Base-by-base conservation (phyloP, 2,329 filamentous ascomycete genomes). In the Colletotrichum sp. region DNA sequence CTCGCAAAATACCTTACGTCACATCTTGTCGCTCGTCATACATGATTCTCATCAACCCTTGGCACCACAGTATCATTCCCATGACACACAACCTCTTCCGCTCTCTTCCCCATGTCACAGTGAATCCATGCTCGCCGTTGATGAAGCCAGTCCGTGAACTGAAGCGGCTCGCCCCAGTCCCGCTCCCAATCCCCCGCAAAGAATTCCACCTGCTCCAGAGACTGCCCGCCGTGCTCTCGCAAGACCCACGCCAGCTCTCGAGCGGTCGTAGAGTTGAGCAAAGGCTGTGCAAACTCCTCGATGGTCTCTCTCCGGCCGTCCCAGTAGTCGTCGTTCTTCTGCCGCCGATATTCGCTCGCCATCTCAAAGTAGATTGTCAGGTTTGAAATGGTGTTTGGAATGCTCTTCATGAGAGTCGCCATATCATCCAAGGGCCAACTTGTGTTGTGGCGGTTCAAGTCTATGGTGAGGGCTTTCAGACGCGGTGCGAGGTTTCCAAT, bases 11-110 rank as follows among this genome's bases (percentile, higher is more conserved):
- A 7, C n/a, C n/a, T 52, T 7, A 3, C 10, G 12, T n/a, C 44
- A 52, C n/a, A 21, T 12, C 7, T 13, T 13, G n/a, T 49, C 2
- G 9, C n/a, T 21, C 44, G 0, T 49, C n/a, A 49, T n/a, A 49
- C n/a, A 49, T 21, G 4, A n/a, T 4, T 24, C 3, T n/a, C 1
- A 4, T 59, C 21, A 59, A 10, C 36, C 3, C 21, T 34, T 0
- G 62, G 15, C 7, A 64, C 21, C 8, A 7, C 4, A 21, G 62
- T 44, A 1, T 64, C 34, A 8, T 39, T 44, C 2, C 34, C 30
- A 15, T 7, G 34, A 26, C 62, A 26, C 16, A n/a, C 18, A 21
- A 64, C 1, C 24, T 39, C 62, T 15, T n/a, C n/a, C 15, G 3
- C 2, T 10, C 34, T 3, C 62, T 16, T 36, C 0, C 8, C 18